phyloP scores from a whole-genome alignment of 2,329 filamentous ascomycete genomes.

The Pseudocercospora pini-densiflorae region DNA sequence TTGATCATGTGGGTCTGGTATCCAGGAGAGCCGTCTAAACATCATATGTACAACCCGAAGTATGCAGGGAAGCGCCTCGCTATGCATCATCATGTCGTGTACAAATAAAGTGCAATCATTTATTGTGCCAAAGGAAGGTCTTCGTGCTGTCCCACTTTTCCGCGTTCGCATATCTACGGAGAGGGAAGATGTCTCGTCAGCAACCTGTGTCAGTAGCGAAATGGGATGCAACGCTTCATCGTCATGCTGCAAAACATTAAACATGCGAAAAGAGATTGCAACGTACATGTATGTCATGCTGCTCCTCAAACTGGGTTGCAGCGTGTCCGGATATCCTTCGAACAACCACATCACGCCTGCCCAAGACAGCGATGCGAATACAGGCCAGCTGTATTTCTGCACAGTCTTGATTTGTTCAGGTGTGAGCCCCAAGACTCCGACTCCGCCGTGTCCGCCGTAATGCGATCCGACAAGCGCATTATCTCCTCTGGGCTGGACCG shows the following conservation, averaged over 20 bases:
- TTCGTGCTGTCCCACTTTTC: conserved; percentile 86
- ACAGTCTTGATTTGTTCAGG: conserved; percentile 45
- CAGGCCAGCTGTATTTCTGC: conserved; percentile 79
- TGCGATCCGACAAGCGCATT: conserved; percentile 43
- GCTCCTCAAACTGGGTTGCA: conserved; percentile 87
- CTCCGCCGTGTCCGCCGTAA: conserved; percentile 46
- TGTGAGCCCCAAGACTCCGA: conserved; percentile 47
- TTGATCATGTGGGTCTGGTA: conserved; percentile 6
- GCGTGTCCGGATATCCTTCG: conserved; percentile 84
- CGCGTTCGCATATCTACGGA: conserved; percentile 70
- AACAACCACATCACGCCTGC: conserved; percentile 95
- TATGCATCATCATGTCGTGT: conserved; percentile 14
- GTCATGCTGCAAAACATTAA: conserved; percentile 9
- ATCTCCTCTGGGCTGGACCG: conserved; percentile 65
- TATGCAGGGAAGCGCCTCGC: conserved; percentile 16
- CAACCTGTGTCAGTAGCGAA: conserved; percentile 34
- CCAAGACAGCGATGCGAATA: conserved; percentile 91
- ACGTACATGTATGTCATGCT: conserved; percentile 98
- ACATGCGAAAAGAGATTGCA: conserved; percentile 18
- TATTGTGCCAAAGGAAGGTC: conserved; percentile 87
- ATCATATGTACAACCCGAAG: conserved; percentile 1
- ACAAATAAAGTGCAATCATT: conserved; percentile 29
- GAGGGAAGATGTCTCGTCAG: conserved; percentile 36
- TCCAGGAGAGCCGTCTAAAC: neutral
- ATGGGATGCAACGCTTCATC: neutral